These are phyloP conservation scores for Letharia lupina DNA, from an alignment of 495 filamentous ascomycete genomes.

Conservation along the genomic window DNA sequence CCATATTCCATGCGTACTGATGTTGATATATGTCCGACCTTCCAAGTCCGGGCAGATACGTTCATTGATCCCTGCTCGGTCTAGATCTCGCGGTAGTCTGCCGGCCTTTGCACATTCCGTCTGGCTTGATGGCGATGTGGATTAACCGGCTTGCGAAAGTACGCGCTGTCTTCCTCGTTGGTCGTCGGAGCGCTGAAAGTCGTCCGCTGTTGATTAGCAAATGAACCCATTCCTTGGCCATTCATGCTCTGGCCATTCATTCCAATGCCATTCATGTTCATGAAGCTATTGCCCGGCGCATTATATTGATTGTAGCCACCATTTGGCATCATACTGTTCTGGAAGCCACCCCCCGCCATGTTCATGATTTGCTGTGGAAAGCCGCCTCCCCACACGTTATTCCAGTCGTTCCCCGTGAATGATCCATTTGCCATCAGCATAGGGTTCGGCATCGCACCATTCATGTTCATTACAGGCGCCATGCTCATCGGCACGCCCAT, in stretches of 20 bases:
- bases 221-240: conserved; percentile 36
- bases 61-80: not conserved
- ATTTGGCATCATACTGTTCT: conserved; percentile 12
- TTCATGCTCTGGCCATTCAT: conserved; percentile 22
- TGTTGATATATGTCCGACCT: not conserved
- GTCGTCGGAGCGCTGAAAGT: conserved; percentile 51
- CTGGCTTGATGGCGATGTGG: conserved; percentile 81
- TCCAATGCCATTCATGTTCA: conserved; percentile 41
- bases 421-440: conserved; percentile 36
- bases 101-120: conserved; percentile 68
- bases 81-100: conserved; percentile 80
- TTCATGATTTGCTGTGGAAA: conserved; percentile 18
- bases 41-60: too few relatives aligned
- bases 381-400: conserved; percentile 16
- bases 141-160: conserved; percentile 94
- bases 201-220: conserved; percentile 67
- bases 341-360: conserved; percentile 7
- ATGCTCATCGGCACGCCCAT: conserved; percentile 35
- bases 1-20: not conserved
- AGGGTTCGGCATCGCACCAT: conserved; percentile 45
- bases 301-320: conserved; percentile 16
- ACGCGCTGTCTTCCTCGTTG: conserved; percentile 82
- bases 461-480: conserved; percentile 29
- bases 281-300: conserved; percentile 38
- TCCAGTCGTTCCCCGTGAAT: conserved; percentile 23